Evolutionary conservation across 2,329 filamentous ascomycete species (phyloP).

Genomic region (Hymenoscyphus fraxineus): DNA sequence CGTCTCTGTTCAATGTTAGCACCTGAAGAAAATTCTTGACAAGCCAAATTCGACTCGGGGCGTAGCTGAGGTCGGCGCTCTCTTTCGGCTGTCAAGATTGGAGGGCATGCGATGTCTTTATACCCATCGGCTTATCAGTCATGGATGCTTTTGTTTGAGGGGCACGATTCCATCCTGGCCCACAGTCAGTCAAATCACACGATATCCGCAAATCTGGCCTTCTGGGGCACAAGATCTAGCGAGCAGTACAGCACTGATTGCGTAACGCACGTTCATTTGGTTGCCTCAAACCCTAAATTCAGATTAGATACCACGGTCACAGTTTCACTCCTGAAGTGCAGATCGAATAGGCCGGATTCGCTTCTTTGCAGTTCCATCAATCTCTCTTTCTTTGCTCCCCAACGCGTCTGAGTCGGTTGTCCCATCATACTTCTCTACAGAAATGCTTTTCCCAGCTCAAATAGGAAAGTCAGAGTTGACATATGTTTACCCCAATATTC

Average conservation of each 20-base stretch:
- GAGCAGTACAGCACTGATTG: slow-evolving; percentile 1
- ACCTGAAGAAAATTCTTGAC: not conserved
- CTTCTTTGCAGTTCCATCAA: not conserved
- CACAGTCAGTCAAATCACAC: slow-evolving; percentile 2
- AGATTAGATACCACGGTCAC: not conserved
- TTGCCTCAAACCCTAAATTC: not conserved
- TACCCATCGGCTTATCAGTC: slow-evolving; percentile 22
- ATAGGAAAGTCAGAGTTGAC: slow-evolving; percentile 18
- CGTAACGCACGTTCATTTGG: slow-evolving; percentile 1
- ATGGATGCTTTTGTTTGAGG: slow-evolving; percentile 13
- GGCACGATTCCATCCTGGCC: not conserved
- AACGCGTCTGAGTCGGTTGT: not conserved
- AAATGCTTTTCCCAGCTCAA: slow-evolving; percentile 1
- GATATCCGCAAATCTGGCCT: slow-evolving; percentile 1
- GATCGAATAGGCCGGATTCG: not conserved
- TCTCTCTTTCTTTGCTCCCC: not conserved
- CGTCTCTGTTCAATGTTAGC: not conserved
- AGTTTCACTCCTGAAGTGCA: not conserved
- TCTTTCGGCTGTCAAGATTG: not conserved
- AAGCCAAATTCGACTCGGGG: not conserved
- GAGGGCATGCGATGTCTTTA: slow-evolving; percentile 20
- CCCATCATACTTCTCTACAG: not conserved
- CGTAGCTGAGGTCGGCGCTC: not conserved
- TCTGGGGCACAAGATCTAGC: not conserved
- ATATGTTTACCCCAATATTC: slow-evolving; percentile 3